Evolutionary conservation across 2,329 filamentous ascomycete species (phyloP).

Genomic region (Pseudogymnoascus sp.): DNA sequence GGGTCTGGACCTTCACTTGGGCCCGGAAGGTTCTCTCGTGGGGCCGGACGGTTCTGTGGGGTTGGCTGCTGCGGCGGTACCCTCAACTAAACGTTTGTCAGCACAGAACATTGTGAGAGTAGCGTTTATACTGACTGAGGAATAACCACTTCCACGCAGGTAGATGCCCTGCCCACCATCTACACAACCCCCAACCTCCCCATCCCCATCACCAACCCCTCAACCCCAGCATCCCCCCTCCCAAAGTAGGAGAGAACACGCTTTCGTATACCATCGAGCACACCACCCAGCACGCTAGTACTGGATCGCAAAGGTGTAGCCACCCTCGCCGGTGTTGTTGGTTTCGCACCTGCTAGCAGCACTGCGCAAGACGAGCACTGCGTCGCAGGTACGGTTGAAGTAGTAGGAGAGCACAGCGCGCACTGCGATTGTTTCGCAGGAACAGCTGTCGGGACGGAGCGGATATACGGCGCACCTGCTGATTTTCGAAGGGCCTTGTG

Average conservation of each 20-base stretch:
- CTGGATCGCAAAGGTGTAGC: not conserved
- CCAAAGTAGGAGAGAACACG: not conserved
- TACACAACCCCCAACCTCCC: not conserved
- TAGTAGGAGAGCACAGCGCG: not conserved
- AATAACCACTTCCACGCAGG: conserved; percentile 37
- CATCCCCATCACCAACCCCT: not conserved
- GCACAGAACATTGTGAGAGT: not conserved
- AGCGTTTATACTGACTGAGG: conserved; percentile 11
- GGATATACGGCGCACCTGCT: not conserved
- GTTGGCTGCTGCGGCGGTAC: not conserved
- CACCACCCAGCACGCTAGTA: not conserved
- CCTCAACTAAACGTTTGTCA: conserved; percentile 14
- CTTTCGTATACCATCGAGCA: not conserved
- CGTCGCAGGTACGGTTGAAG: not conserved
- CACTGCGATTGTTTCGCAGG: not conserved
- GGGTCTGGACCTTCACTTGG: not conserved
- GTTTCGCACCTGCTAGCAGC: too few relatives aligned
- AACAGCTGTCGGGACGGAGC: not conserved
- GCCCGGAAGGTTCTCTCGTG: not conserved
- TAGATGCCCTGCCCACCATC: conserved; percentile 28
- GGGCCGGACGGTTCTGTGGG: not conserved
- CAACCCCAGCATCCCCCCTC: not conserved
- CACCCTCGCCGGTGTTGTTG: not conserved
- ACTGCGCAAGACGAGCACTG: too few relatives aligned
- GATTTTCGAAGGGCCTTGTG: not conserved